phyloP scores from a whole-genome alignment of 306 rosid species.

The Begonia loranthoides region DNA sequence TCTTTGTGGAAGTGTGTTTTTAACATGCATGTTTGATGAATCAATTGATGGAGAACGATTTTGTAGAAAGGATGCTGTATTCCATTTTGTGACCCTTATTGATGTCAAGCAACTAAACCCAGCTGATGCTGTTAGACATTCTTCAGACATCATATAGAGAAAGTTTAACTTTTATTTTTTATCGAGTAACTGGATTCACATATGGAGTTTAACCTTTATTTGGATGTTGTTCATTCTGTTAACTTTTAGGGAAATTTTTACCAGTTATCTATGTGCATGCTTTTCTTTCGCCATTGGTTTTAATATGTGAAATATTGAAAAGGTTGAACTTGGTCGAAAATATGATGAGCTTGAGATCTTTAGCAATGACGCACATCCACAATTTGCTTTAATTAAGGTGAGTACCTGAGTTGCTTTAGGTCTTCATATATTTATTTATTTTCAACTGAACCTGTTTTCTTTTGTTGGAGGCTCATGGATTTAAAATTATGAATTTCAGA shows the following conservation, averaged over 20 bases:
- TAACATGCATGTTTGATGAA: no score
- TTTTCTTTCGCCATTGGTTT: conserved; percentile 10
- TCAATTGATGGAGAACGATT: no score
- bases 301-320: conserved; percentile 18
- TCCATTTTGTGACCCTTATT: neutral
- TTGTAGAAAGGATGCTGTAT: no score
- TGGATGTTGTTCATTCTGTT: neutral
- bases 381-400: conserved; percentile 56
- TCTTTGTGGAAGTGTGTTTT: no score
- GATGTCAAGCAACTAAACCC: neutral
- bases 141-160: no score
- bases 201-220: no score
- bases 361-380: conserved; percentile 56
- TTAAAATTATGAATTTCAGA: conserved; percentile 40
- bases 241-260: neutral
- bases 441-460: neutral
- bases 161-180: no score
- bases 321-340: conserved; percentile 79
- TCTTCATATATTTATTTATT: conserved; percentile 4
- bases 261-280: conserved; percentile 4
- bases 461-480: conserved; percentile 14
- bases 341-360: conserved; percentile 59
- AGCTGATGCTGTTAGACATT: no score
- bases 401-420: conserved; percentile 11
- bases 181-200: no score